Evolutionary conservation across 768 basidiomycete genomes (phyloP).

Genomic region (Gloeopeniophorella convolvens): DNA sequence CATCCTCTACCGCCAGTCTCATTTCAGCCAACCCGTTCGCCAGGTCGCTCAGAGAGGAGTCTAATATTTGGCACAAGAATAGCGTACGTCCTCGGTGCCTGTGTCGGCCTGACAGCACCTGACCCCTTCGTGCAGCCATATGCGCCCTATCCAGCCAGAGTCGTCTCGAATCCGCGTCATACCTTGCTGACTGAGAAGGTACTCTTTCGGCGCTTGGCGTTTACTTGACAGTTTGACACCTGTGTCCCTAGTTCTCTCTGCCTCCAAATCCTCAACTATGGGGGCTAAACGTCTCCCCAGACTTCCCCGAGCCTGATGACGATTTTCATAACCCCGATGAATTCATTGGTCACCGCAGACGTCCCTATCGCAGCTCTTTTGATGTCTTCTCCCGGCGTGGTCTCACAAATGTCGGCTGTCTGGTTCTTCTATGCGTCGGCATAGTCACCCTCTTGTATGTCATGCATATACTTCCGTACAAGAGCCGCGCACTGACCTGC

Average conservation of each 20-base stretch:
- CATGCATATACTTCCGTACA: too few relatives aligned
- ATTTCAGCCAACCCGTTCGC: background rate
- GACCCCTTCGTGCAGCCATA: too few relatives aligned
- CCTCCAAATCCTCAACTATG: slow-evolving; percentile 60
- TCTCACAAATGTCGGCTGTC: slow-evolving; percentile 31
- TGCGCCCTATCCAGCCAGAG: too few relatives aligned
- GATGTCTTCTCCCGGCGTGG: slow-evolving; percentile 28
- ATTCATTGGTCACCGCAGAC: slow-evolving; percentile 21
- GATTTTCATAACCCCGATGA: slow-evolving; percentile 61
- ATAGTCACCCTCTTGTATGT: slow-evolving; percentile 7
- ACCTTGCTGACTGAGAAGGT: background rate
- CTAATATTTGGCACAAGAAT: slow-evolving; percentile 1
- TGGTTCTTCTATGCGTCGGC: slow-evolving; percentile 15
- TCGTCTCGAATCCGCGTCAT: background rate
- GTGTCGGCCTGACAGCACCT: background rate
- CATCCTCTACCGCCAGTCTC: slow-evolving; percentile 2
- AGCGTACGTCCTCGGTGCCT: background rate
- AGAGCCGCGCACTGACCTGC: too few relatives aligned
- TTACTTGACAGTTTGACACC: background rate
- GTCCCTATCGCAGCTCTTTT: slow-evolving; percentile 30
- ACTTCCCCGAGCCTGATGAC: slow-evolving; percentile 60
- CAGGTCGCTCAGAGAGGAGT: background rate
- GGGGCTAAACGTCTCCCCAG: slow-evolving; percentile 53
- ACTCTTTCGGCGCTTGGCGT: background rate
- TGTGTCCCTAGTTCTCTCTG: slow-evolving; percentile 46